Evolutionary conservation across 2,329 filamentous ascomycete species (phyloP).

Genomic region (Fusarium newnesense): DNA sequence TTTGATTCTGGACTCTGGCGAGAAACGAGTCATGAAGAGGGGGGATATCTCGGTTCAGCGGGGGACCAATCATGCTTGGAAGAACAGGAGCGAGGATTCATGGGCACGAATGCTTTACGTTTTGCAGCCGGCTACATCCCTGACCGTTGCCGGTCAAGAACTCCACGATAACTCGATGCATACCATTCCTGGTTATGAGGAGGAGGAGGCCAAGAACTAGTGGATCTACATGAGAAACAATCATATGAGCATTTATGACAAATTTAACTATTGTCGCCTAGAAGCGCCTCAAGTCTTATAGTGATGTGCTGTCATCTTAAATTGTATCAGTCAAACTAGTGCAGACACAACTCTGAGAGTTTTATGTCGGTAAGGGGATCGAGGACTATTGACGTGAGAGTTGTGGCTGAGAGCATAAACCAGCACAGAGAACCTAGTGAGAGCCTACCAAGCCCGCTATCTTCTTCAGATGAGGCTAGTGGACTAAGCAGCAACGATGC

Average conservation of each 20-base stretch:
- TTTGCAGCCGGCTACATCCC: neutral
- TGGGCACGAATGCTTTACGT: slow-evolving; percentile 1
- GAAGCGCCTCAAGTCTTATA: rapidly evolving
- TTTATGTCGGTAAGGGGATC: rapidly evolving
- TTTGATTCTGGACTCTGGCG: neutral
- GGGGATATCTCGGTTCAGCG: neutral
- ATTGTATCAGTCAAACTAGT: neutral
- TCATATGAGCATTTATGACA: rapidly evolving
- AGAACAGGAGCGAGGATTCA: neutral
- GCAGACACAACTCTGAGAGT: neutral
- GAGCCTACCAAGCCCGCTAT: neutral
- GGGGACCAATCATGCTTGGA: neutral
- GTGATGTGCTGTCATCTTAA: neutral
- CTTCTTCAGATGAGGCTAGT: neutral
- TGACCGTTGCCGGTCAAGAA: neutral
- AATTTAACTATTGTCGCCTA: rapidly evolving
- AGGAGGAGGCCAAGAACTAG: neutral
- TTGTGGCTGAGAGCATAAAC: too few species aligned
- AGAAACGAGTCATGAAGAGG: neutral
- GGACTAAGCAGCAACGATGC: neutral
- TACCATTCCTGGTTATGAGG: neutral
- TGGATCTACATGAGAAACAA: rapidly evolving
- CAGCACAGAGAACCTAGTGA: too few species aligned
- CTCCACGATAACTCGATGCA: neutral
- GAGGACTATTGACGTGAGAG: too few species aligned